Conservation (phyloP, 495 filamentous ascomycete genomes). For the Viridothelium virens region DNA sequence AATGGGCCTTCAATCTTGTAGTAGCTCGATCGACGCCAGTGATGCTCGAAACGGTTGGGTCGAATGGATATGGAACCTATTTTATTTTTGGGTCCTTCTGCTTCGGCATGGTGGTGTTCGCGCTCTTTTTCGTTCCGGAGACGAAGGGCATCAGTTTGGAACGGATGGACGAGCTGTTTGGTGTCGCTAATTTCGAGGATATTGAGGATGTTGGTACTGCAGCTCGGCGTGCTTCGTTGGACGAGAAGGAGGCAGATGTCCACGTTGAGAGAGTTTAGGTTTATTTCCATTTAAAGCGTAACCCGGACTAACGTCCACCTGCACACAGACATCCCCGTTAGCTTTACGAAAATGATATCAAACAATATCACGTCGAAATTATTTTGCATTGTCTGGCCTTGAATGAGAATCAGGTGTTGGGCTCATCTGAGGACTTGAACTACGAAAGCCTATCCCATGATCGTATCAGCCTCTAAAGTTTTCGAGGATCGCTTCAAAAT, state of each 20-base stretch:
- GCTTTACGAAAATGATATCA: no score
- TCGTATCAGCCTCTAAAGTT: no score
- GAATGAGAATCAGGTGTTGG: no score
- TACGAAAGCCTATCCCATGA: no score
- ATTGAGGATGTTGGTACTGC: neutral
- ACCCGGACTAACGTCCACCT: no score
- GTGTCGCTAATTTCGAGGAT: conserved; percentile 16
- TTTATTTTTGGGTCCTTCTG: conserved; percentile 31
- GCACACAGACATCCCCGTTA: no score
- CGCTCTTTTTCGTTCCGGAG: conserved; percentile 33
- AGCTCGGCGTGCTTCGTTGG: neutral
- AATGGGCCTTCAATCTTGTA: conserved; percentile 39
- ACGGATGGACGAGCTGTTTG: conserved; percentile 36
- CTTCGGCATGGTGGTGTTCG: conserved; percentile 30
- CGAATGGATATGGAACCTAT: conserved; percentile 30
- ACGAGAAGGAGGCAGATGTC: neutral
- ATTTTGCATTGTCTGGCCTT: no score
- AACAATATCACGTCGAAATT: no score
- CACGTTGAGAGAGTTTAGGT: neutral
- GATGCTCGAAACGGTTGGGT: conserved; percentile 29
- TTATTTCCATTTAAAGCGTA: neutral
- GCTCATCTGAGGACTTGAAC: no score
- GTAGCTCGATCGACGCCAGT: conserved; percentile 30
- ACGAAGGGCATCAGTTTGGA: conserved; percentile 30
- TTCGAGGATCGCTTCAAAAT: no score